Base-by-base conservation (phyloP, 192 early-diverging fungal species). In the Geosiphon pyriformis region DNA sequence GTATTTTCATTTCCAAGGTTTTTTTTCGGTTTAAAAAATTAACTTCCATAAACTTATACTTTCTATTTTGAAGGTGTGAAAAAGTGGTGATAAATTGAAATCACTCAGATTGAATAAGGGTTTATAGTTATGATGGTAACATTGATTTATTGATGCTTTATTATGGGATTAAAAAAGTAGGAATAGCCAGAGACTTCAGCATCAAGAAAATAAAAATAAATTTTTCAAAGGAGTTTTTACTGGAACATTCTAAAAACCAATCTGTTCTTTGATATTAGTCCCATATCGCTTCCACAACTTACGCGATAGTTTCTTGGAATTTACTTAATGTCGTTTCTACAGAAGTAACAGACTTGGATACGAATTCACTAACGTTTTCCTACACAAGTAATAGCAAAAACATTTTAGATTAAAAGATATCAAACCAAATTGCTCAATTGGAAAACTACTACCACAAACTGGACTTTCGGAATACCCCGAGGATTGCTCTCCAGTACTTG, bases 11-110 rank as follows among this genome's bases (percentile, higher is more conserved):
- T 67, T 95, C 92, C 22, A 98, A 83, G 48, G 83, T 82, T 32
- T 82, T 80, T 69, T 88, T 89, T 65, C 92, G 90, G 66, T 93
- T 92, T 18, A 92, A 74, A 72, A 91, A 81, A 68, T 93, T 94
- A 69, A 84, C 78, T 74, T 98, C 94, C 96, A 98, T 98, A 71
- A 92, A 97, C 76, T 90, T 92, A 88, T 96, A 98, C 76, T 98
- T 98, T 55, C 95, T 92, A 66, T 70, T n/a, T n/a, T n/a, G 10
- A 22, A 29, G 4, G 27, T 67, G 23, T n/a, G 4, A 68, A 26
- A 62, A 67, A 71, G 12, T 74, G 25, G 25, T 23, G 37, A 42
- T 42, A 42, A 42, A 42, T 42, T 42, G 37, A 42, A n/a, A n/a
- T 42, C 15, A 29, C 6, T 29, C 10, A 11, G 10, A 8, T 26